These are phyloP conservation scores for Hyphopichia buzzinii DNA, from an alignment of 1,139 yeast genomes.

Conservation along the genomic window DNA sequence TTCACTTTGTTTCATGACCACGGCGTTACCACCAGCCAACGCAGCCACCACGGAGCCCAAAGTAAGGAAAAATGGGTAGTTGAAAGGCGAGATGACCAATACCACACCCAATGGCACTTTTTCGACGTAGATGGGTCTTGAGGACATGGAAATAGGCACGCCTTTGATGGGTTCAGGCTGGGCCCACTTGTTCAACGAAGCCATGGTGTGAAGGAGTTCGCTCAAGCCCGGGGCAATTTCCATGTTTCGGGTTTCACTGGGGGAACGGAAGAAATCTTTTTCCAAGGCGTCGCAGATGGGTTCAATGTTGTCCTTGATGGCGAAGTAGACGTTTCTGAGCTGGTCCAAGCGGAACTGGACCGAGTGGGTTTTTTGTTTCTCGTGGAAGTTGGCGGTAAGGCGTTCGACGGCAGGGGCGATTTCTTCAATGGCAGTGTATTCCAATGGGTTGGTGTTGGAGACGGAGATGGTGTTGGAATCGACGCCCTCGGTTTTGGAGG, in stretches of 20 bases:
- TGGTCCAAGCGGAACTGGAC: conserved; percentile 59
- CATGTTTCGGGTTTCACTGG: conserved; percentile 56
- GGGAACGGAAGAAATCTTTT: conserved; percentile 65
- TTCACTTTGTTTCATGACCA: conserved; percentile 80
- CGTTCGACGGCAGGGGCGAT: conserved; percentile 48
- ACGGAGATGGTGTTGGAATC: background rate
- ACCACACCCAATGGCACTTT: conserved; percentile 76
- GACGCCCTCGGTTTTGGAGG: background rate
- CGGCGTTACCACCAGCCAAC: conserved; percentile 83
- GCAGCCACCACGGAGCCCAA: conserved; percentile 76
- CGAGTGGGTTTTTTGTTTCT: conserved; percentile 49
- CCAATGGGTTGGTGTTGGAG: conserved; percentile 12
- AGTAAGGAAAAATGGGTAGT: conserved; percentile 72
- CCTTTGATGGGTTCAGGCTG: conserved; percentile 49
- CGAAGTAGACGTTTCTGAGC: conserved; percentile 67
- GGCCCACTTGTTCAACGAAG: conserved; percentile 60
- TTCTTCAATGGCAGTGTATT: conserved; percentile 48
- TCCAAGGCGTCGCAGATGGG: conserved; percentile 56
- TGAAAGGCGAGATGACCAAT: conserved; percentile 79
- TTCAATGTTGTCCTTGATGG: conserved; percentile 59
- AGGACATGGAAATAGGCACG: conserved; percentile 44
- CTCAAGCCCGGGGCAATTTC: conserved; percentile 54
- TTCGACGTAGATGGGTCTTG: conserved; percentile 53
- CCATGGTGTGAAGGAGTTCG: conserved; percentile 62
- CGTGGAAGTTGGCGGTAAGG: conserved; percentile 44